Evolutionary conservation across 305 asterid genomes (phyloP), one percentile per base, ranked within the genome.

Genomic region (Fraxinus dipetala): DNA sequence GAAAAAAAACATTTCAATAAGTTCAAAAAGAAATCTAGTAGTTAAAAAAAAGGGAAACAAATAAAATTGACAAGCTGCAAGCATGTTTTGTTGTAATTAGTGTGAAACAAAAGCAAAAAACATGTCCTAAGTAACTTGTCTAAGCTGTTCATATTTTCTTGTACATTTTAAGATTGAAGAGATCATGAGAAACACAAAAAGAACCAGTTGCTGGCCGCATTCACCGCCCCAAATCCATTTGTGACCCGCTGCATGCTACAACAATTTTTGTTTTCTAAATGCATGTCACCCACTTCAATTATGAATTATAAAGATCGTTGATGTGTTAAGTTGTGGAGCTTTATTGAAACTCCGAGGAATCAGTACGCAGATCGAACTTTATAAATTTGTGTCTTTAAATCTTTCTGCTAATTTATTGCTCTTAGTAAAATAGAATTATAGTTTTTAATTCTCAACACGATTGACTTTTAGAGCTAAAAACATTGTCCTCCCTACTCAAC

Each of bases 41-140:
- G 3, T 48, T 7, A 77, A 30, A 3, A 10, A 56, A 30, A 1
- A 56, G 36, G 5, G 40, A 78, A 72, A 38, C 9, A 67, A 74
- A 63, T 5, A 35, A 20, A 78, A 81, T 13, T 8, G 73, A 16
- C 72, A 82, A 82, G 84, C 75, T 86, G 65, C 81, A 83, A 78
- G 86, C 82, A 80, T 81, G 83, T 76, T 36, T 79, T 79, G 45
- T 65, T n/a, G 65, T n/a, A 54, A 54, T 85, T 89, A 89, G 86
- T 84, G 87, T 83, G 88, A 78, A 85, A 88, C 84, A 84, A 87
- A 82, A 81, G 90, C 61, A 87, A 87, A 87, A 54, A 88, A 87
- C 83, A 84, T 87, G 81, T 87, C 87, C 79, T 40, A 83, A 81
- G 87, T 56, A 86, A 81, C 85, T 81, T 81, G 84, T 75, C 82